Base-by-base conservation (phyloP, 192 early-diverging fungal genomes). In the Haplosporangium gracile region DNA sequence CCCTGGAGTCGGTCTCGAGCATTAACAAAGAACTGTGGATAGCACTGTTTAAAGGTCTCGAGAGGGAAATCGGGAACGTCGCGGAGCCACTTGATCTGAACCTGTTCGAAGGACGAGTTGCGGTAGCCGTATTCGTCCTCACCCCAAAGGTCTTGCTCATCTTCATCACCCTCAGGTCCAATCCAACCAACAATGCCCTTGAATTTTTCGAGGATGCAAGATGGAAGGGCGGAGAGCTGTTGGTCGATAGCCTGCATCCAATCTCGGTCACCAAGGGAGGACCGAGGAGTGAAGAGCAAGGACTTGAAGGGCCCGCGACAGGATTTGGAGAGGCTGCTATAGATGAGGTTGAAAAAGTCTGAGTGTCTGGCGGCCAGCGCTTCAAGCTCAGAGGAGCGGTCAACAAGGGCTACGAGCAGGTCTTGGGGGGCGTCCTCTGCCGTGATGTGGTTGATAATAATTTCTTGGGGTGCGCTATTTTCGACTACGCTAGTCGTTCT, bases 21-120 rank as follows among this genome's bases (percentile, higher is more conserved):
- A 73, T 85, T 85, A n/a, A 77, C 39, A 74, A 85, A 80, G 70
- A 85, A 85, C 55, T 85, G 83, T n/a, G 83, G 83, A 29, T 85
- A 85, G 47, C 65, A 70, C 32, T 72, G 11, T 47, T 85, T 0
- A 29, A 85, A 85, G 22, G 36, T 47, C 36, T 85, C 78, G 45
- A 85, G 39, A 2, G 78, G 11, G 47, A 85, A 85, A 51, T 79
- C 78, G 5, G 71, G 42, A 1, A 85, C 32, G 68, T 85, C 83
- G 1, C 83, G 73, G 24, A 85, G 42, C 83, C 83, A 85, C 74
- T 85, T 85, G 75, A 85, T 85, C 68, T 85, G 78, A 8, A 85
- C 78, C 7, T 85, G 68, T 39, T 85, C 83, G 32, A 85, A 73
- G 6, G 83, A 85, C 4, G 78, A 75, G 43, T 85, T 75, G 26